phyloP scores from a whole-genome alignment of 75 land plant genomes.

The Pseudotsuga menziesii region DNA sequence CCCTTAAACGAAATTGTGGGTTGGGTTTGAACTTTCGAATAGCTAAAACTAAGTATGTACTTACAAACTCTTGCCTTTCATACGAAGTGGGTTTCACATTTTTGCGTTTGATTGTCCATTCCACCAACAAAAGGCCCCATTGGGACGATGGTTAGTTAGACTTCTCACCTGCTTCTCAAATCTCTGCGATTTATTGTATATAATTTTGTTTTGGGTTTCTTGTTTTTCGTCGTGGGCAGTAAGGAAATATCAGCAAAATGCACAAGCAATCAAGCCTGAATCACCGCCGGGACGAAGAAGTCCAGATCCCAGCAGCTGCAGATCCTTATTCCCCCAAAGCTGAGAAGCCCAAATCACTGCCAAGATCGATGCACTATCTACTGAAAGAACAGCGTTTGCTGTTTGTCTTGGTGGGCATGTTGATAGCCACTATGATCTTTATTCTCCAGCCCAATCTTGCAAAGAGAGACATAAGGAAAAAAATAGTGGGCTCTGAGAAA shows the following conservation, averaged over 20 bases:
- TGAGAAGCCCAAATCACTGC: conserved; percentile 36
- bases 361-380: conserved; percentile 45
- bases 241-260: background rate
- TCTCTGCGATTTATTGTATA: no score
- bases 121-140: no score
- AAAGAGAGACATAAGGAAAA: background rate
- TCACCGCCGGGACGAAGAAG: conserved; percentile 44
- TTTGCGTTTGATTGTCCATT: no score
- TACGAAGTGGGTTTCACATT: no score
- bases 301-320: conserved; percentile 8
- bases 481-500: background rate
- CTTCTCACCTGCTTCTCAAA: no score
- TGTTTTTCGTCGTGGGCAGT: no score
- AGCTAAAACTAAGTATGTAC: no score
- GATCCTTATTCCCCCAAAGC: conserved; percentile 32
- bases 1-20: no score
- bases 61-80: no score
- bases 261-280: conserved; percentile 19
- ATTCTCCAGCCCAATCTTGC: conserved; percentile 46
- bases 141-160: no score
- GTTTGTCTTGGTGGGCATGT: conserved; percentile 60
- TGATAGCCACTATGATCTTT: conserved; percentile 66
- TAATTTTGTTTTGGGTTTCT: no score
- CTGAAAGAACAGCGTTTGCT: conserved; percentile 63
- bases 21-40: no score